Percentiles rank a stretch among this genome's conserved stretches.
Evolutionary conservation across 1,284 basidiomycete genomes (phyloP).

Genomic region (Ceratobasidium theobromae): DNA sequence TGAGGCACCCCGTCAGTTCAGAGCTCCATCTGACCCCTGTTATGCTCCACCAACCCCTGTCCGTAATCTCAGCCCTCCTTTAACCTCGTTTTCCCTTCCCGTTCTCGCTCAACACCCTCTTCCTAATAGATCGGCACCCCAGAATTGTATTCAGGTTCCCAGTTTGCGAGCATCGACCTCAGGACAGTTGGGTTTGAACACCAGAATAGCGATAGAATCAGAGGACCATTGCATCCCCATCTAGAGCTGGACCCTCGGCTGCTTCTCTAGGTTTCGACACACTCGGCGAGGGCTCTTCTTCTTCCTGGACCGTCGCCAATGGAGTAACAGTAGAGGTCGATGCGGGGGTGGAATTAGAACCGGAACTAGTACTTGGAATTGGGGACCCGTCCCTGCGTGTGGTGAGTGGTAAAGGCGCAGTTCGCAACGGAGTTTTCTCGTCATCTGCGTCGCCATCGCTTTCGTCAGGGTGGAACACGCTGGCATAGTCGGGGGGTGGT

Average conservation of each 20-base stretch:
- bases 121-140: slow-evolving; percentile 7
- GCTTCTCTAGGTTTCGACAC: not conserved
- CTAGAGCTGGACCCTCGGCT: not conserved
- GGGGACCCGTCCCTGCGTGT: slow-evolving; percentile 10
- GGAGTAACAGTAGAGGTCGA: not conserved
- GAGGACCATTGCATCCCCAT: slow-evolving; percentile 16
- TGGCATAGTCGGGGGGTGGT: slow-evolving; percentile 15
- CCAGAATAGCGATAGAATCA: not conserved
- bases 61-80: slow-evolving; percentile 5
- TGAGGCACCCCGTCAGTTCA: not conserved
- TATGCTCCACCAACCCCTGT: slow-evolving; percentile 22
- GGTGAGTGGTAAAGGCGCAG: not conserved
- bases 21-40: not conserved
- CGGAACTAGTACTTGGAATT: no score
- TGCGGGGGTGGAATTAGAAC: no score
- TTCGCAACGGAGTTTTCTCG: slow-evolving; percentile 12
- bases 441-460: slow-evolving; percentile 23
- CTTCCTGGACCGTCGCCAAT: slow-evolving; percentile 19
- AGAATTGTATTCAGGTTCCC: not conserved
- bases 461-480: slow-evolving; percentile 16
- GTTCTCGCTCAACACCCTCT: not conserved
- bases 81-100: not conserved
- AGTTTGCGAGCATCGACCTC: not conserved
- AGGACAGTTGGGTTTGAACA: not conserved
- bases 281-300: not conserved